Percentiles rank a stretch among this genome's conserved stretches.
phyloP scores from a whole-genome alignment of 441 rosid species.

The Biscutella auriculata region DNA sequence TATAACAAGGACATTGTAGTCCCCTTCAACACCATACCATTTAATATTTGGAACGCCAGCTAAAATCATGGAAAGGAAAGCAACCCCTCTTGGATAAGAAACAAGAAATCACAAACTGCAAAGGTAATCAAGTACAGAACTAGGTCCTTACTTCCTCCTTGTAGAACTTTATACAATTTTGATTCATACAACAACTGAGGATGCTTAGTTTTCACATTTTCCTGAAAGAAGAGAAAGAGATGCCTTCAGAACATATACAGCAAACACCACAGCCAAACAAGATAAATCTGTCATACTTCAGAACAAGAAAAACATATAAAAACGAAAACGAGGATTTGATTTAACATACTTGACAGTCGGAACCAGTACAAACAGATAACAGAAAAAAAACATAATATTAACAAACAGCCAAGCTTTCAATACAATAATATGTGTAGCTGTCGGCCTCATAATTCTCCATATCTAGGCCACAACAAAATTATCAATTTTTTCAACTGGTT shows the following conservation, averaged over 20 bases:
- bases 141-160: conserved; percentile 70
- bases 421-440: conserved; percentile 15
- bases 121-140: conserved; percentile 5
- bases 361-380: conserved; percentile 7
- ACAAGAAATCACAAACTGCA: conserved; percentile 2
- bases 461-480: conserved; percentile 16
- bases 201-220: conserved; percentile 78
- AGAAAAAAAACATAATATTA: too few species aligned
- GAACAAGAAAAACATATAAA: not conserved
- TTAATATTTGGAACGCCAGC: conserved; percentile 85
- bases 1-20: conserved; percentile 79
- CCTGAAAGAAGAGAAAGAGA: conserved; percentile 28
- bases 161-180: conserved; percentile 62
- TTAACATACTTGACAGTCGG: not conserved
- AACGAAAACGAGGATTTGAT: not conserved
- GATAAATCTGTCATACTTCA: not conserved
- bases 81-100: conserved; percentile 9
- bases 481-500: not conserved
- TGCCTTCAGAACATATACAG: conserved; percentile 7
- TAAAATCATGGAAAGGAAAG: conserved; percentile 24
- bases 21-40: conserved; percentile 93
- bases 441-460: conserved; percentile 11
- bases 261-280: not conserved
- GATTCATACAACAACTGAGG: conserved; percentile 83
- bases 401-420: not conserved